Evolutionary conservation across 768 basidiomycete genomes (phyloP), one percentile per base, ranked within the genome.

Genomic region (Leccinum subtestaceum): DNA sequence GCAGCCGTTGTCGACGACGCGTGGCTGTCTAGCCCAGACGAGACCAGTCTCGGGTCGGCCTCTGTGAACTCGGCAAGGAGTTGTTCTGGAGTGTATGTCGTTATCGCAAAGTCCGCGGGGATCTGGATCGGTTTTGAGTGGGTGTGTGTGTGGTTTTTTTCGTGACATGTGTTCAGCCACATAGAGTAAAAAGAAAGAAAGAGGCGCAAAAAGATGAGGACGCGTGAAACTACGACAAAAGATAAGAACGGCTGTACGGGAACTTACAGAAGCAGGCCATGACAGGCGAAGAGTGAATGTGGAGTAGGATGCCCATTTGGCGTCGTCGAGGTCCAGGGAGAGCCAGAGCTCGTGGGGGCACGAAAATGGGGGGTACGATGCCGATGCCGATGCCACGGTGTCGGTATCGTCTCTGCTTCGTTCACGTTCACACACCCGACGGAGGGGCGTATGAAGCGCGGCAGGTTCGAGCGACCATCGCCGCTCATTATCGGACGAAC

Each of bases 191-290:
- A 23, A 47, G 12, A 21, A 50, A 12, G 19, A 43, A 10, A 21
- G 12, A 13, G 29, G 29, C 31, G 31, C 31, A 19, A 32, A 47
- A 27, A 31, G 4, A 53, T 0, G 40, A n/a, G 15, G 15, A 13
- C n/a, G 49, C 50, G 15, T 6, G 47, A 21, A 38, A 38, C 17
- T 12, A 10, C 7, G 4, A 21, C 9, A 17, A 21, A 11, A 19
- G 17, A 19, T 9, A 17, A 25, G 29, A 23, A 29, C n/a, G n/a
- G n/a, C 5, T 32, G 11, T 32, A 32, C 11, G 32, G 17, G 17
- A 25, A 77, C 83, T 63, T 63, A 85, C 84, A 17, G 76, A 80
- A 54, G 83, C 83, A 50, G 83, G 76, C 81, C 82, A 85, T 29
- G 84, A 85, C 11, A 80, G 50, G 46, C 83, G 76, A 40, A 85